A percentile compares a stretch with the other conserved stretches of the same genome.
These are phyloP conservation scores for Pichia californica DNA, from an alignment of 805 yeast species.

Conservation along the genomic window DNA sequence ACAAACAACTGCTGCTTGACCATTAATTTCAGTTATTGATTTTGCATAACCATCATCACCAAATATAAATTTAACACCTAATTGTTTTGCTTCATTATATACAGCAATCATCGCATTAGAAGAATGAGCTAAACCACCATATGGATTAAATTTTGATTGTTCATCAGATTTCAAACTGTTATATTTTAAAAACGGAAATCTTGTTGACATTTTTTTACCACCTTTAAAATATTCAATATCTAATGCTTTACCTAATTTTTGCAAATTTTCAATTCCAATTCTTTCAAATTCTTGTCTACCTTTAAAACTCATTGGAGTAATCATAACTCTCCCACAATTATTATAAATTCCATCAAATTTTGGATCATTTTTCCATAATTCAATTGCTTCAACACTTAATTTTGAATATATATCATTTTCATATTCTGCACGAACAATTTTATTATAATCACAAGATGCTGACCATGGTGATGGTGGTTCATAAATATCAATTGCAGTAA, in stretches of 20 bases:
- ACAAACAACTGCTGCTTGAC: background rate
- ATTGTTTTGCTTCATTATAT: slow-evolving; percentile 21
- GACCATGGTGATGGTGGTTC: slow-evolving; percentile 40
- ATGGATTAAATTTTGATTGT: slow-evolving; percentile 29
- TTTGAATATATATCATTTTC: slow-evolving; percentile 36
- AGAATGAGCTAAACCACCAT: slow-evolving; percentile 38
- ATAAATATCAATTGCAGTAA: slow-evolving; percentile 35
- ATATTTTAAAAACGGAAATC: slow-evolving; percentile 15
- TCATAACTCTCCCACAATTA: slow-evolving; percentile 37
- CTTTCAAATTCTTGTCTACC: slow-evolving; percentile 36
- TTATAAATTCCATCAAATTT: slow-evolving; percentile 29
- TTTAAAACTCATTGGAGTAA: slow-evolving; percentile 29
- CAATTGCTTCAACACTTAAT: slow-evolving; percentile 40
- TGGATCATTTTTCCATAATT: slow-evolving; percentile 33
- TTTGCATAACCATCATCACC: slow-evolving; percentile 27
- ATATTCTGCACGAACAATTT: slow-evolving; percentile 44
- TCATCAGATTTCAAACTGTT: slow-evolving; percentile 13
- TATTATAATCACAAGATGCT: slow-evolving; percentile 44
- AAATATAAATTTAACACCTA: slow-evolving; percentile 33
- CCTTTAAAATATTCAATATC: slow-evolving; percentile 26
- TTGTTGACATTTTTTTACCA: slow-evolving; percentile 27
- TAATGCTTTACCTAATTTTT: slow-evolving; percentile 21
- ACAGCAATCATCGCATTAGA: slow-evolving; percentile 32
- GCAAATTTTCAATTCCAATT: slow-evolving; percentile 31
- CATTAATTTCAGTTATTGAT: slow-evolving; percentile 10